Base-by-base conservation (phyloP, 2,329 filamentous ascomycete species). In the Epichloe gansuensis region DNA sequence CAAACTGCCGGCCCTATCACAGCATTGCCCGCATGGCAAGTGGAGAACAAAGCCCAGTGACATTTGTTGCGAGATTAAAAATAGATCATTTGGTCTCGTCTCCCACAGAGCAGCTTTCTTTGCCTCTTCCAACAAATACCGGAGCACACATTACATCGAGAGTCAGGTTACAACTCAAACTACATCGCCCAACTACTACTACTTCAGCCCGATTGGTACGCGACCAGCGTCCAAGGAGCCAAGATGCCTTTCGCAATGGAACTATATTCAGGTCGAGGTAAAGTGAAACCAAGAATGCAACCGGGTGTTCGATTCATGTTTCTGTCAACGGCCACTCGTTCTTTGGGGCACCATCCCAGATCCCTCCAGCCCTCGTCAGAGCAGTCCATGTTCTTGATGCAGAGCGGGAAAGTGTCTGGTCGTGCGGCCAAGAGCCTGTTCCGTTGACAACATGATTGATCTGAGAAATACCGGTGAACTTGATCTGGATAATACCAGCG, bases 401-500 rank as follows among this genome's bases (percentile, higher is more conserved):
- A 31, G 27, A 31, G 27, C 27, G 27, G 8, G 27, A 11, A 34
- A 9, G n/a, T 25, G 8, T 49, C 9, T 9, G 31, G 25, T 50
- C 17, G 38, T 41, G 5, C 31, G 8, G 5, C 25, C 43, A 17
- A 45, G 43, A n/a, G 31, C 25, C 23, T 15, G 31, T 44, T 44
- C 38, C 23, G n/a, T 34, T 48, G 52, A 39, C 53, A 56, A 60
- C 57, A 60, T 61, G 60, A 59, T 62, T 63, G 66, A 65, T 83
- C 81, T 85, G 81, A 85, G 82, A 86, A 78, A 85, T 83, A 86
- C 82, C 82, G 82, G 73, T 73, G 76, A 87, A 88, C 84, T 87
- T 87, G 84, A 87, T 85, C 82, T 85, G 82, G 81, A 82, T 84
- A 86, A 87, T 86, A 77, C 82, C 82, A 86, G 84, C 84, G 85